Percentiles rank a stretch among this genome's conserved stretches.
Conservation (phyloP, 306 rosid species). For the Biancaea sappan region DNA sequence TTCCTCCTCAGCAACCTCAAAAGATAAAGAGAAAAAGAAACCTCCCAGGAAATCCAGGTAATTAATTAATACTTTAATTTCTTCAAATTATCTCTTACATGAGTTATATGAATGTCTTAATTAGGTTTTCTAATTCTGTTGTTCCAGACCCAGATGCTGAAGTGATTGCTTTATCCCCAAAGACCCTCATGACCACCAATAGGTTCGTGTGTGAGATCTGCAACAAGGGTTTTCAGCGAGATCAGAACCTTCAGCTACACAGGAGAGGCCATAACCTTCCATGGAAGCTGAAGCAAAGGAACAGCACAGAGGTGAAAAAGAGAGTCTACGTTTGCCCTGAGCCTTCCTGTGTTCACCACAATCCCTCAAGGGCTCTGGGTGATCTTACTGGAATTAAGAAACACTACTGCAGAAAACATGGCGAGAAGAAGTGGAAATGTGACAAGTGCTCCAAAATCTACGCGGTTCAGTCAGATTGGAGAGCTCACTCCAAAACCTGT, state of each 20-base stretch:
- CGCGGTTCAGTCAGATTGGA: constrained; percentile 99
- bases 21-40: constrained; percentile 79
- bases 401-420: constrained; percentile 91
- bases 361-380: constrained; percentile 94
- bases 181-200: constrained; percentile 79
- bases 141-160: constrained; percentile 88
- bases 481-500: constrained; percentile 95
- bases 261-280: constrained; percentile 94
- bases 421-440: constrained; percentile 99
- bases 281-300: constrained; percentile 94
- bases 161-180: constrained; percentile 87
- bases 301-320: constrained; percentile 74
- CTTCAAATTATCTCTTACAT: not conserved
- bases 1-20: constrained; percentile 46
- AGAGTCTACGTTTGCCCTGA: constrained; percentile 97
- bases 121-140: not conserved
- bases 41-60: constrained; percentile 94
- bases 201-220: constrained; percentile 92
- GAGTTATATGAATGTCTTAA: not conserved
- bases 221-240: constrained; percentile 91
- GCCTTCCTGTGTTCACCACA: constrained; percentile 90
- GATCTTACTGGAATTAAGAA: constrained; percentile 97
- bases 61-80: not conserved
- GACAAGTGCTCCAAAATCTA: constrained; percentile 91
- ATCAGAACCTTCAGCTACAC: constrained; percentile 91